Conservation (phyloP, 164 flowering plant genomes). For the Sedum album region DNA sequence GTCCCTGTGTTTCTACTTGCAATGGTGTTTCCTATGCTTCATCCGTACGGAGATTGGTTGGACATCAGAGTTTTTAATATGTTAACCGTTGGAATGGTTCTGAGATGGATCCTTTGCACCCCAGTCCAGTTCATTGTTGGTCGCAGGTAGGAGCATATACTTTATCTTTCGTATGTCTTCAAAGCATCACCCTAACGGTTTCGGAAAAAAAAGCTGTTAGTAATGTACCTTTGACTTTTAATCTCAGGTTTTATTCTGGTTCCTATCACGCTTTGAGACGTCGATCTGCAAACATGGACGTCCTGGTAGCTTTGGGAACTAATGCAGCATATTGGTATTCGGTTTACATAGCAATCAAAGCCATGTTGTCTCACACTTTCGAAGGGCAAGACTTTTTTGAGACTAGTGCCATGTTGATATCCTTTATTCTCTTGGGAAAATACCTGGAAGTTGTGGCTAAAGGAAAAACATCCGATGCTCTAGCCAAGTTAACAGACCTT, state of each 20-base stretch:
- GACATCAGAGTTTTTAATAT: conserved; percentile 48
- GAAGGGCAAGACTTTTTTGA: conserved; percentile 92
- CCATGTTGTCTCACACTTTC: conserved; percentile 45
- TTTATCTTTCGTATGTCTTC: neutral
- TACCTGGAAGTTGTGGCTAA: conserved; percentile 86
- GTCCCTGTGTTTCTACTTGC: conserved; percentile 70
- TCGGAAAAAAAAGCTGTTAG: neutral
- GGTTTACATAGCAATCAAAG: conserved; percentile 53
- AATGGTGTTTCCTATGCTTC: conserved; percentile 93
- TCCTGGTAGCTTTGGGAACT: conserved; percentile 92
- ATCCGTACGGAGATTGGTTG: conserved; percentile 77
- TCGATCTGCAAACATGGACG: conserved; percentile 89
- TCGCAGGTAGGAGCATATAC: conserved; percentile 38
- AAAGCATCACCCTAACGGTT: neutral
- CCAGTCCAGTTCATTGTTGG: conserved; percentile 91
- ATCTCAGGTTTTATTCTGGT: conserved; percentile 74
- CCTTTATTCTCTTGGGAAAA: conserved; percentile 86
- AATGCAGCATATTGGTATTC: conserved; percentile 96
- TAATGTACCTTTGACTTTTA: conserved; percentile 7
- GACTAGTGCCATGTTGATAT: conserved; percentile 91
- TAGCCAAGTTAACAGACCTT: conserved; percentile 76
- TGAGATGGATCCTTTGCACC: conserved; percentile 81
- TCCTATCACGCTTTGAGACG: conserved; percentile 74
- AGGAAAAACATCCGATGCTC: conserved; percentile 90
- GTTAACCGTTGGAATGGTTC: conserved; percentile 71